Base-by-base conservation (phyloP, 176 grass and related monocot genomes). In the Miscanthus lutarioriparius region DNA sequence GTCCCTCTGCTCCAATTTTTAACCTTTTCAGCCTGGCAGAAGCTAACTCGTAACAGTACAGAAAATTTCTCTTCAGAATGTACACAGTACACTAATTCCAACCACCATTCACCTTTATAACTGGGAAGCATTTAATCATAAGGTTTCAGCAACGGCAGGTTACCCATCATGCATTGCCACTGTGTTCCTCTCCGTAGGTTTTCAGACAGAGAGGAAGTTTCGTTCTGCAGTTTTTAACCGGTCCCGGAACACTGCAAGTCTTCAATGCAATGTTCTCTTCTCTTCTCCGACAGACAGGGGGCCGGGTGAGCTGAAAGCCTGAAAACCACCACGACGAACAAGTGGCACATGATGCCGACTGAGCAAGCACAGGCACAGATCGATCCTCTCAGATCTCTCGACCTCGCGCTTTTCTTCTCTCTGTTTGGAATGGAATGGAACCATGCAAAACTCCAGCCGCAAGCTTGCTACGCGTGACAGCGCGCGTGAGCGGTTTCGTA, bases 401-500 rank as follows among this genome's bases (percentile, higher is more conserved):
- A 38, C 82, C 20, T 72, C 53, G 15, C 53, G n/a, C 41, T 51
- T 78, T 20, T n/a, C n/a, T n/a, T 63, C n/a, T 19, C 2, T n/a
- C 17, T 26, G 8, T 76, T 33, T 56, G n/a, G n/a, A n/a, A n/a
- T 64, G 65, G 56, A 90, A 90, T 26, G 56, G 56, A 62, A 33
- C 53, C 54, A 78, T 67, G 79, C 65, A 72, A 66, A 44, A 36
- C 78, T 73, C 79, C 67, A 82, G 20, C 79, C 19, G 44, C 83
- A 86, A 79, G 45, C 6, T 59, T 77, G 35, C 44, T 39, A 49
- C 39, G 51, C 61, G 37, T 43, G 58, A 64, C 58, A 64, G 58
- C 37, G 17, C 41, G 78, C 64, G 43, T 10, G 88, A 78, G 15
- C 67, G n/a, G n/a, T 81, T 80, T 49, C 78, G 72, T 74, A 25